phyloP scores from a whole-genome alignment of 2,329 filamentous ascomycete genomes.

The Pyricularia pennisetigena region DNA sequence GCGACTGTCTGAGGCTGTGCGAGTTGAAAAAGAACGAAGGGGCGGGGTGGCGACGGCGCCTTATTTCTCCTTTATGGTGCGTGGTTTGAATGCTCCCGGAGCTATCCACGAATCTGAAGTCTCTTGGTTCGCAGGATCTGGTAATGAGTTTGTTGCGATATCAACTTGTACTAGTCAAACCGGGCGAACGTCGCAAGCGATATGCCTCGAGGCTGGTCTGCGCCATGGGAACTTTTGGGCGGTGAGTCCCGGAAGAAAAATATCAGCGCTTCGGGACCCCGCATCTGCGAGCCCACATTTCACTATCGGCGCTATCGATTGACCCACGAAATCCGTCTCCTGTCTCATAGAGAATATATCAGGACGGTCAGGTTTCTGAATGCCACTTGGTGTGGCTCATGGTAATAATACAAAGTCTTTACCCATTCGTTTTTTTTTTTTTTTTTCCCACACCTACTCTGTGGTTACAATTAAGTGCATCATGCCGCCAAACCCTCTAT shows the following conservation, averaged over 20 bases:
- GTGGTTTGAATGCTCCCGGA: not conserved
- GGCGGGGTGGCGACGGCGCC: not conserved
- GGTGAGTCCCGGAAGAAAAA: constrained; percentile 6
- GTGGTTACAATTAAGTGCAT: no score
- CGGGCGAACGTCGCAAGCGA: not conserved
- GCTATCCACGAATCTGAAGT: not conserved
- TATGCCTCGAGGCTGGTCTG: not conserved
- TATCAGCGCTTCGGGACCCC: not conserved
- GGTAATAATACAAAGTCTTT: not conserved
- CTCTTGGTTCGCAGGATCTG: not conserved
- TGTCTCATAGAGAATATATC: not conserved
- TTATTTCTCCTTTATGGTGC: not conserved
- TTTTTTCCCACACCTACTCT: no score
- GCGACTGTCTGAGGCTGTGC: constrained; percentile 15
- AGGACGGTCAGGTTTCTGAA: not conserved
- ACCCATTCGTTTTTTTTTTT: no score
- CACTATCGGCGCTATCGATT: constrained; percentile 8
- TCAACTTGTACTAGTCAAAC: not conserved
- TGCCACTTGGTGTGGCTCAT: not conserved
- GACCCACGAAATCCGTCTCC: not conserved
- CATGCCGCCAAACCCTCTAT: no score
- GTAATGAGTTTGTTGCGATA: not conserved
- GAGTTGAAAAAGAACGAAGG: not conserved
- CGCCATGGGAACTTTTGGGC: constrained; percentile 5
- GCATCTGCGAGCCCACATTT: constrained; percentile 3